phyloP scores from a whole-genome alignment of 1,139 yeast genomes.

The Kodamaea suecica region DNA sequence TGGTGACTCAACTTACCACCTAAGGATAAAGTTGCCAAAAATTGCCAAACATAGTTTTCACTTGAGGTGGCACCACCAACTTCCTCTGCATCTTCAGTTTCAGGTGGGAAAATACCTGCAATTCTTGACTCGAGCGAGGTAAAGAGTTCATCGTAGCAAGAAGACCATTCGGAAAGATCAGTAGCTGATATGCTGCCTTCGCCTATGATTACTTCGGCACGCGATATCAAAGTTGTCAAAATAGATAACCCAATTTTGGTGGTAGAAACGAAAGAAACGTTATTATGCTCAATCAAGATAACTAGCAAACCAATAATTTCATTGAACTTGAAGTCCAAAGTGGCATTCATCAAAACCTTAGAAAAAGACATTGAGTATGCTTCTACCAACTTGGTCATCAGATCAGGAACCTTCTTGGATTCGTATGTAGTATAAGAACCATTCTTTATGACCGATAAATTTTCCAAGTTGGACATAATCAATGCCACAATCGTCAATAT shows the following conservation, averaged over 20 bases:
- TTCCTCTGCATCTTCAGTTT: slow-evolving; percentile 53
- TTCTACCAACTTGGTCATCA: slow-evolving; percentile 64
- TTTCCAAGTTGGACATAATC: slow-evolving; percentile 77
- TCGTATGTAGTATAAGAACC: slow-evolving; percentile 73
- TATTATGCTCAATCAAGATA: slow-evolving; percentile 68
- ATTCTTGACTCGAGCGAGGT: slow-evolving; percentile 77
- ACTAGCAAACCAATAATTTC: slow-evolving; percentile 82
- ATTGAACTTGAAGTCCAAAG: slow-evolving; percentile 77
- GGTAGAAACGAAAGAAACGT: slow-evolving; percentile 69
- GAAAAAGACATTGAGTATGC: slow-evolving; percentile 79
- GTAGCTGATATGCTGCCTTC: slow-evolving; percentile 63
- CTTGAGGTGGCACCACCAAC: slow-evolving; percentile 74
- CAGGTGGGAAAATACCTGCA: slow-evolving; percentile 79
- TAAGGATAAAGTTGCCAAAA: slow-evolving; percentile 87
- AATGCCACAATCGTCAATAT: slow-evolving; percentile 75
- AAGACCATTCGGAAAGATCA: slow-evolving; percentile 70
- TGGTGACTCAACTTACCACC: slow-evolving; percentile 94
- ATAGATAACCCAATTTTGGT: slow-evolving; percentile 86
- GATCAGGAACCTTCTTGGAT: slow-evolving; percentile 51
- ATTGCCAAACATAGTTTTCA: slow-evolving; percentile 87
- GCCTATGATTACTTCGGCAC: slow-evolving; percentile 91
- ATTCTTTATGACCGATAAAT: slow-evolving; percentile 71
- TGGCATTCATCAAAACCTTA: slow-evolving; percentile 80
- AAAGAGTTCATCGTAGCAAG: slow-evolving; percentile 79
- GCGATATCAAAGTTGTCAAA: slow-evolving; percentile 81